Percentiles rank a stretch among this genome's conserved stretches.
Evolutionary conservation across 495 filamentous ascomycete genomes (phyloP).

Genomic region (Neurospora sp.): DNA sequence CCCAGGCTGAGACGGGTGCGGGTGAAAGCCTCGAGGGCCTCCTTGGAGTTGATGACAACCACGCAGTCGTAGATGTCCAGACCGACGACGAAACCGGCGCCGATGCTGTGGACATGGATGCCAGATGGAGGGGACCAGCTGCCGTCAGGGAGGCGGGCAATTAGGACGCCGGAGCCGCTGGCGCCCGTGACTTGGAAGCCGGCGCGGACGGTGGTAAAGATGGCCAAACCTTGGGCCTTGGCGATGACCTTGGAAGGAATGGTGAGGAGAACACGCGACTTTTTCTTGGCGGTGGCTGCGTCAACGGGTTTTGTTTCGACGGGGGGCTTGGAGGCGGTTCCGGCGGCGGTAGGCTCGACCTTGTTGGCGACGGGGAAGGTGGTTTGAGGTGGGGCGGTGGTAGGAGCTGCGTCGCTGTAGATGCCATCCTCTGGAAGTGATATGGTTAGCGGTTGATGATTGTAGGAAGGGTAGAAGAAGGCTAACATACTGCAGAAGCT

Average conservation of each 20-base stretch:
- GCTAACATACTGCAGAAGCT: conserved; percentile 57
- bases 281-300: conserved; percentile 15
- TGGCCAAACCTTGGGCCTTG: conserved; percentile 64
- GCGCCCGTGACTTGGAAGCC: conserved; percentile 72
- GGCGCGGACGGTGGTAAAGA: conserved; percentile 76
- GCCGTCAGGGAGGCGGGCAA: conserved; percentile 60
- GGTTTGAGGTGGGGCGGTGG: conserved; percentile 3
- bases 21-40: conserved; percentile 65
- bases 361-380: conserved; percentile 1
- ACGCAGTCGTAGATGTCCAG: conserved; percentile 83
- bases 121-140: conserved; percentile 69
- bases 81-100: conserved; percentile 66
- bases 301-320: background rate
- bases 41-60: conserved; percentile 65
- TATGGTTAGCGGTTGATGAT: background rate
- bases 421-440: conserved; percentile 20
- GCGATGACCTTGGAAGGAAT: conserved; percentile 67
- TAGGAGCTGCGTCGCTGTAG: conserved; percentile 15
- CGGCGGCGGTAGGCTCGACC: conserved; percentile 4
- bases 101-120: conserved; percentile 66
- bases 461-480: no score
- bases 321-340: background rate
- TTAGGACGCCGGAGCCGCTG: conserved; percentile 62
- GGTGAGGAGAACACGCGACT: conserved; percentile 43
- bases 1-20: conserved; percentile 63